A percentile compares a stretch with the other conserved stretches of the same genome.
Conservation (phyloP, 208 protist species). For the Crithidia sp. region DNA sequence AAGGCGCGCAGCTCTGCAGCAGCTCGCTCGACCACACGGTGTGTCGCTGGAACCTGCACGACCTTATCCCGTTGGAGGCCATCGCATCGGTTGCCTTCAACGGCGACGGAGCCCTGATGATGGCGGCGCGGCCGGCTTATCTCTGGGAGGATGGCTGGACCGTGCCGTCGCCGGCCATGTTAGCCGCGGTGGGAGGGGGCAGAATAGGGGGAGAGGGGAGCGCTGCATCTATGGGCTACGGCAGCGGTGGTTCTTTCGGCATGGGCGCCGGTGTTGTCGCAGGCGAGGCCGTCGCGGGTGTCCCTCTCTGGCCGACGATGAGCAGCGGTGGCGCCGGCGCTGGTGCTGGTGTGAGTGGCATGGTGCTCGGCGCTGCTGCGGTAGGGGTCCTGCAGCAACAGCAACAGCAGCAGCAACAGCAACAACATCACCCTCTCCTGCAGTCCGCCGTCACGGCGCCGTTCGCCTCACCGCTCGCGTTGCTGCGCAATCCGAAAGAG, state of each 20-base stretch:
- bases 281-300: neutral
- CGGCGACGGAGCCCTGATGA: neutral
- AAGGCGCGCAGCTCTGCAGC: constrained; percentile 44
- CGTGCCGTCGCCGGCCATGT: neutral
- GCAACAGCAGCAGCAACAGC: neutral
- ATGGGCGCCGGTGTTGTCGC: neutral
- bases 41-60: constrained; percentile 45
- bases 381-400: too few species aligned
- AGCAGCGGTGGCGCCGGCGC: neutral
- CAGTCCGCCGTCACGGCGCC: neutral
- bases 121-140: neutral
- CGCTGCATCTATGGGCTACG: too few species aligned
- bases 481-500: constrained; percentile 8
- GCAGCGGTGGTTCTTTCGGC: neutral
- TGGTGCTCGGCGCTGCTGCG: neutral
- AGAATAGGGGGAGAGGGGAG: too few species aligned
- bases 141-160: constrained; percentile 1
- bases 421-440: neutral
- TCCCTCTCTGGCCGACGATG: neutral
- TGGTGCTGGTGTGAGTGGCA: neutral
- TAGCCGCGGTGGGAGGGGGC: too few species aligned
- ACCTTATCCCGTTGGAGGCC: constrained; percentile 22
- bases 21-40: constrained; percentile 48
- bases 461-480: constrained; percentile 6
- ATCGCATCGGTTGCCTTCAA: constrained; percentile 19